phyloP scores from a whole-genome alignment of 768 basidiomycete genomes.

The Amanita thiersii region DNA sequence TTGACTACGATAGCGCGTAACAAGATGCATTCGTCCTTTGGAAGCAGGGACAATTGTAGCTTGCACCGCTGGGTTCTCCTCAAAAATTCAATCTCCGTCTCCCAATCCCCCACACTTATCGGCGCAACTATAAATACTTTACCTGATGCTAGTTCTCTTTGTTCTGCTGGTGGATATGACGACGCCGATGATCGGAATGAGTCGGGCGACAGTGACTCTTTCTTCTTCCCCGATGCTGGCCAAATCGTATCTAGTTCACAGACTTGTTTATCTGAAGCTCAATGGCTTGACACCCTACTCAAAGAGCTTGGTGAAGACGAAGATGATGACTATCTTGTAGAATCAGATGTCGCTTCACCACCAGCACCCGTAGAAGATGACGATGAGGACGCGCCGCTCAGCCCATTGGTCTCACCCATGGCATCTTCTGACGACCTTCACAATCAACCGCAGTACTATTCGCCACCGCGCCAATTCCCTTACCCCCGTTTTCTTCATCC shows the following conservation, averaged over 20 bases:
- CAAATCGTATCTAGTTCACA: slow-evolving; percentile 29
- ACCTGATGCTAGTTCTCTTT: slow-evolving; percentile 19
- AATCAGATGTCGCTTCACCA: slow-evolving; percentile 38
- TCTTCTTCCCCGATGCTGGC: slow-evolving; percentile 77
- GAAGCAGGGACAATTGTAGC: slow-evolving; percentile 59
- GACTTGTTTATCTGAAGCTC: slow-evolving; percentile 48
- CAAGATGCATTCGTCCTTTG: slow-evolving; percentile 63
- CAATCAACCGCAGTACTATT: slow-evolving; percentile 38
- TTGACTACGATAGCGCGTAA: slow-evolving; percentile 60
- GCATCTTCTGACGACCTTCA: slow-evolving; percentile 73
- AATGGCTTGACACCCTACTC: slow-evolving; percentile 78
- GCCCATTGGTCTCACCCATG: slow-evolving; percentile 61
- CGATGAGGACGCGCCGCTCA: slow-evolving; percentile 55
- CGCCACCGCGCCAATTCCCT: slow-evolving; percentile 45
- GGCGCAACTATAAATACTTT: slow-evolving; percentile 17
- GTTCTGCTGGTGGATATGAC: slow-evolving; percentile 30
- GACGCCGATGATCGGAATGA: slow-evolving; percentile 37
- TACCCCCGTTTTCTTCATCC: slow-evolving; percentile 57
- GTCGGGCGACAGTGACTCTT: slow-evolving; percentile 50
- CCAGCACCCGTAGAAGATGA: slow-evolving; percentile 47
- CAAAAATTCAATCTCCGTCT: slow-evolving; percentile 71
- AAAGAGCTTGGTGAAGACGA: slow-evolving; percentile 68
- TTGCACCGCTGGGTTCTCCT: slow-evolving; percentile 84
- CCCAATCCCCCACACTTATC: slow-evolving; percentile 18
- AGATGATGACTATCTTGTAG: slow-evolving; percentile 48